A percentile compares a stretch with the other conserved stretches of the same genome.
Evolutionary conservation across 176 grass and related monocot genomes (phyloP).

Genomic region (Eremochloa ophiuroides): DNA sequence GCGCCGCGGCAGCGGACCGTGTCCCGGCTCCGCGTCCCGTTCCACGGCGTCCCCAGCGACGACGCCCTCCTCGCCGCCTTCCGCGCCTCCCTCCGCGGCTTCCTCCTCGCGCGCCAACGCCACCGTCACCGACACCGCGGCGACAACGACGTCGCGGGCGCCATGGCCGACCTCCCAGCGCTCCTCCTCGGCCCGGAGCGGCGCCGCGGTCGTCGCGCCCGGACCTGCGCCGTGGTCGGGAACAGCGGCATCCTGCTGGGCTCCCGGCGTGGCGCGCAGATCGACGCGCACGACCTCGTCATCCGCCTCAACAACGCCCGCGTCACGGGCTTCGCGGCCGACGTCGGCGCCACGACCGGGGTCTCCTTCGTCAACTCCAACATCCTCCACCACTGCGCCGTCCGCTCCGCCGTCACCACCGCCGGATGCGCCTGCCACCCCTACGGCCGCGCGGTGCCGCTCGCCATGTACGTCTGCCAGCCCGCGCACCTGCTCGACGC

Average conservation of each 20-base stretch:
- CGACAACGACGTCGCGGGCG: neutral
- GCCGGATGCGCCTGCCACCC: slow-evolving; percentile 48
- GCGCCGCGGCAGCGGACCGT: slow-evolving; percentile 26
- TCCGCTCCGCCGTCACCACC: neutral
- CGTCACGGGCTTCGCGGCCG: slow-evolving; percentile 14
- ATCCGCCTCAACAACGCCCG: slow-evolving; percentile 89
- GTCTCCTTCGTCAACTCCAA: slow-evolving; percentile 79
- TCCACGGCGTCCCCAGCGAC: neutral
- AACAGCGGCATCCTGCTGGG: slow-evolving; percentile 61
- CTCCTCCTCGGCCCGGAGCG: neutral
- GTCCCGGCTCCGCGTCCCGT: slow-evolving; percentile 27
- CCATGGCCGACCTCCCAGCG: slow-evolving; percentile 6
- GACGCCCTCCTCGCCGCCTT: slow-evolving; percentile 16
- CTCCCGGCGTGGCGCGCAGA: slow-evolving; percentile 28
- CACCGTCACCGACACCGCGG: neutral
- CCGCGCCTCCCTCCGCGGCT: slow-evolving; percentile 15
- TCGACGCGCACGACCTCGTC: slow-evolving; percentile 64
- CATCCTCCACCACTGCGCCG: slow-evolving; percentile 47
- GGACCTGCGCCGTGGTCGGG: slow-evolving; percentile 54
- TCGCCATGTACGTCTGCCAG: slow-evolving; percentile 68
- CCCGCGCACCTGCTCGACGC: slow-evolving; percentile 67
- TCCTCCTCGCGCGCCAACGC: neutral
- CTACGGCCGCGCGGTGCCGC: slow-evolving; percentile 49
- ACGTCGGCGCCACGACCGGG: slow-evolving; percentile 52
- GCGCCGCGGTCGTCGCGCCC: neutral